Percentiles rank a stretch among this genome's conserved stretches.
Conservation (phyloP, 2,329 filamentous ascomycete species). For the Seiridium cupressi region DNA sequence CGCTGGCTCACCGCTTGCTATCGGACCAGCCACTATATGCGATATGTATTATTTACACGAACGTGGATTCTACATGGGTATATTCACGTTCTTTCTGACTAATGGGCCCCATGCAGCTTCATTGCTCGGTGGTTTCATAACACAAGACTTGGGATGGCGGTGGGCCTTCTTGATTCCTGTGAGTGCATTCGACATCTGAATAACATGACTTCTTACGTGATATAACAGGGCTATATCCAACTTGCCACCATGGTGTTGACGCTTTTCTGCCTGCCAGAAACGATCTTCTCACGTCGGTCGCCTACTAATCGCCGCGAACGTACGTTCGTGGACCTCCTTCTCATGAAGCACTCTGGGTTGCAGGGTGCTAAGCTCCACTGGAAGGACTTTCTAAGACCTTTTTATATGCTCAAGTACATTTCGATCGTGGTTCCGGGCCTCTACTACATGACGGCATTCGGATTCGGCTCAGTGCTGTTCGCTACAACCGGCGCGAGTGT, state of each 20-base stretch:
- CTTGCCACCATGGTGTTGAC: constrained; percentile 18
- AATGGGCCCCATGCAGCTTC: constrained; percentile 19
- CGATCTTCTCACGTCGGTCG: constrained; percentile 18
- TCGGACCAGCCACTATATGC: constrained; percentile 18
- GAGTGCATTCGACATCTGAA: neutral
- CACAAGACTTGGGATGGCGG: constrained; percentile 23
- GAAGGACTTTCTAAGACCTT: constrained; percentile 16
- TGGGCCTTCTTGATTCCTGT: constrained; percentile 23
- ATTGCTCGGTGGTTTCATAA: constrained; percentile 24
- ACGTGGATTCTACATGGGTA: constrained; percentile 21
- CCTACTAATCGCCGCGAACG: neutral
- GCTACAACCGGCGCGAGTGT: constrained; percentile 19
- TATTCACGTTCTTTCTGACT: constrained; percentile 19
- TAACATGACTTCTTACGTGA: neutral
- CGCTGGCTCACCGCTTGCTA: constrained; percentile 11
- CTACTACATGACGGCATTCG: constrained; percentile 21
- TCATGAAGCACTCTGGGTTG: neutral
- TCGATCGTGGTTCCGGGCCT: constrained; percentile 17
- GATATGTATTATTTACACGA: constrained; percentile 21
- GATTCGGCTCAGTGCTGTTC: constrained; percentile 23
- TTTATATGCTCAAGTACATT: constrained; percentile 20
- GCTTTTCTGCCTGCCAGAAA: constrained; percentile 24
- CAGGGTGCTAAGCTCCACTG: constrained; percentile 2
- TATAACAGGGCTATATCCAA: constrained; percentile 15
- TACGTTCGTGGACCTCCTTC: neutral